Percentiles rank a stretch among this genome's conserved stretches.
Evolutionary conservation across 352 stramenopile species (phyloP).

Genomic region (Pythium plurisporium): DNA sequence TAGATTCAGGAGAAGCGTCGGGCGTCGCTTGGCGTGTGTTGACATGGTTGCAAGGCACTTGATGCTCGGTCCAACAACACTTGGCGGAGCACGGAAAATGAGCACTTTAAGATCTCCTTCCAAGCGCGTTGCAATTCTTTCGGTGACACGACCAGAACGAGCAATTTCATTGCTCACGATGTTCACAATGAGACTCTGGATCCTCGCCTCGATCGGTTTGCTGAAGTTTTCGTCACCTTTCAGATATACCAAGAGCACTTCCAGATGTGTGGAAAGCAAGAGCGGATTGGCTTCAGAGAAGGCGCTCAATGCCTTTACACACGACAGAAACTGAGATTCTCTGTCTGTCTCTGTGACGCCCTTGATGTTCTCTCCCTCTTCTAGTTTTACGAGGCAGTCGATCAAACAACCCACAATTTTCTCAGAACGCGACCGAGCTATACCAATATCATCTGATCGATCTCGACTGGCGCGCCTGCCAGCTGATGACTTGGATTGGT

Average conservation of each 20-base stretch:
- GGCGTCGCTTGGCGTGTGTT: conserved; percentile 33
- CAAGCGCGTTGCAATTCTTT: conserved; percentile 37
- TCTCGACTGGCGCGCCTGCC: conserved; percentile 28
- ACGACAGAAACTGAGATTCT: conserved; percentile 66
- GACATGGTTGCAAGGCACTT: conserved; percentile 66
- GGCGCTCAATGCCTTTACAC: conserved; percentile 66
- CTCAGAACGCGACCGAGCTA: conserved; percentile 48
- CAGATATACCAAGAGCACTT: conserved; percentile 72
- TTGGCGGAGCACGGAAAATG: conserved; percentile 64
- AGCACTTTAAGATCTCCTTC: conserved; percentile 63
- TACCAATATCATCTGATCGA: conserved; percentile 40
- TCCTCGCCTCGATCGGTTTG: conserved; percentile 48
- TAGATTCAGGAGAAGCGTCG: conserved; percentile 49
- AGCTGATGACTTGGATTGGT: conserved; percentile 18
- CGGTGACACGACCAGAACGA: conserved; percentile 42
- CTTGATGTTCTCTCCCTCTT: conserved; percentile 57
- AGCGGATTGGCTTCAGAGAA: conserved; percentile 71
- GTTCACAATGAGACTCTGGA: conserved; percentile 55
- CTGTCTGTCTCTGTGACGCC: conserved; percentile 47
- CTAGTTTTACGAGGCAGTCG: conserved; percentile 58
- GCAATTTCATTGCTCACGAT: conserved; percentile 63
- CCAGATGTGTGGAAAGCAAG: conserved; percentile 53
- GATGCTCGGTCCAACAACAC: conserved; percentile 75
- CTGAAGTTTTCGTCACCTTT: conserved; percentile 48
- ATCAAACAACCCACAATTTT: conserved; percentile 67